These are phyloP conservation scores for Erodium maritimum DNA, from an alignment of 345 rosid species.

Conservation along the genomic window DNA sequence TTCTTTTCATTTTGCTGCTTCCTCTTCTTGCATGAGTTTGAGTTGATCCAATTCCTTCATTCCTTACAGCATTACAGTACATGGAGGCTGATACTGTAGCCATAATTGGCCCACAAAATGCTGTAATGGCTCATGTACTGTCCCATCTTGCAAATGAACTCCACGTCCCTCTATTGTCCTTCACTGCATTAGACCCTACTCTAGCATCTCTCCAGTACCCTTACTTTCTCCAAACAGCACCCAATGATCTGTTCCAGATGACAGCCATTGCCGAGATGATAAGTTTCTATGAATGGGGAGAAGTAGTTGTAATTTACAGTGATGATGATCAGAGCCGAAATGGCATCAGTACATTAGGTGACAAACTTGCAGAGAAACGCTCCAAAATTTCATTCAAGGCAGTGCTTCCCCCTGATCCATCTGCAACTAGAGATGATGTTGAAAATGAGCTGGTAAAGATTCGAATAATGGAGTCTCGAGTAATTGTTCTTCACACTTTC, in stretches of 20 bases:
- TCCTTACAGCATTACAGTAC: slow-evolving; percentile 51
- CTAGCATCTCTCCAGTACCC: slow-evolving; percentile 83
- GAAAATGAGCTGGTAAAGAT: slow-evolving; percentile 38
- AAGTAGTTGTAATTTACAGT: slow-evolving; percentile 47
- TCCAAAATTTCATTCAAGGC: slow-evolving; percentile 67
- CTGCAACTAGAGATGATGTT: slow-evolving; percentile 30
- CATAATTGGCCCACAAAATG: slow-evolving; percentile 73
- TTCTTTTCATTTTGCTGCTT: too few relatives aligned
- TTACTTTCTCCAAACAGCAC: slow-evolving; percentile 88
- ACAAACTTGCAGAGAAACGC: slow-evolving; percentile 54
- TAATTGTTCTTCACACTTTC: slow-evolving; percentile 52
- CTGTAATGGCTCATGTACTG: slow-evolving; percentile 70
- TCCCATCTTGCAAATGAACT: slow-evolving; percentile 79
- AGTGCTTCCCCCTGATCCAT: slow-evolving; percentile 49
- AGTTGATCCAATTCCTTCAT: too few relatives aligned
- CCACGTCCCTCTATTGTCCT: slow-evolving; percentile 65
- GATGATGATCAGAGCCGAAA: slow-evolving; percentile 82
- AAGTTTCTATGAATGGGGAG: slow-evolving; percentile 55
- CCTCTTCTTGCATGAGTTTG: too few relatives aligned
- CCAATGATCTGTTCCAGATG: slow-evolving; percentile 69
- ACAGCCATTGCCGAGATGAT: slow-evolving; percentile 74
- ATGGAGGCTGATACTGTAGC: slow-evolving; percentile 90
- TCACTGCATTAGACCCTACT: slow-evolving; percentile 72
- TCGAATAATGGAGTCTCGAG: slow-evolving; percentile 61
- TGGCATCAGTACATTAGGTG: slow-evolving; percentile 45